These are phyloP conservation scores for Ricinus communis DNA, from an alignment of 345 rosid genomes.

Conservation along the genomic window DNA sequence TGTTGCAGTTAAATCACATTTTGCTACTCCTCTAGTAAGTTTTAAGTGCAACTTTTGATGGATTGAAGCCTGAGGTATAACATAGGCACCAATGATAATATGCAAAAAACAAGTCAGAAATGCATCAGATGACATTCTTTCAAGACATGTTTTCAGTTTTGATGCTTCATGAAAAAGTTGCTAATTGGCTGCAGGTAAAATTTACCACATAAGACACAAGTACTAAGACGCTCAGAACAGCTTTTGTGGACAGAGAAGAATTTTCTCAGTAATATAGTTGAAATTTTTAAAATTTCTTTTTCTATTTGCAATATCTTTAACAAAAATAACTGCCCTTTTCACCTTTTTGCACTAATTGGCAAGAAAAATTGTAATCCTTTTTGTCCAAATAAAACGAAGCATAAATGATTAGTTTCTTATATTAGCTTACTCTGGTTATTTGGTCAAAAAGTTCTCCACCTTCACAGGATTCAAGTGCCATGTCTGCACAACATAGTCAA, in stretches of 20 bases:
- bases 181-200: not conserved
- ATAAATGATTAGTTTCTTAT: not conserved
- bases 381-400: conserved; percentile 7
- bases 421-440: conserved; percentile 81
- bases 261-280: too few species aligned
- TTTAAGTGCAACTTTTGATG: conserved; percentile 4
- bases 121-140: not conserved
- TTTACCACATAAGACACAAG: too few species aligned
- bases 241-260: not conserved
- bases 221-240: not conserved
- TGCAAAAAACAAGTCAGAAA: not conserved
- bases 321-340: not conserved
- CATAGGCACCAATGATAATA: too few species aligned
- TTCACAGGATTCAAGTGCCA: conserved; percentile 99
- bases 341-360: not conserved
- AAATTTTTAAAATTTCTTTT: too few species aligned
- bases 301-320: too few species aligned
- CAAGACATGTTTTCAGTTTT: not conserved
- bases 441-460: conserved; percentile 99
- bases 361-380: not conserved
- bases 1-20: not conserved
- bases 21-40: not conserved
- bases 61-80: too few species aligned
- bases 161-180: not conserved
- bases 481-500: conserved; percentile 52